Evolutionary conservation across 306 rosid genomes (phyloP).

Genomic region (peach (Prunus persica)): DNA sequence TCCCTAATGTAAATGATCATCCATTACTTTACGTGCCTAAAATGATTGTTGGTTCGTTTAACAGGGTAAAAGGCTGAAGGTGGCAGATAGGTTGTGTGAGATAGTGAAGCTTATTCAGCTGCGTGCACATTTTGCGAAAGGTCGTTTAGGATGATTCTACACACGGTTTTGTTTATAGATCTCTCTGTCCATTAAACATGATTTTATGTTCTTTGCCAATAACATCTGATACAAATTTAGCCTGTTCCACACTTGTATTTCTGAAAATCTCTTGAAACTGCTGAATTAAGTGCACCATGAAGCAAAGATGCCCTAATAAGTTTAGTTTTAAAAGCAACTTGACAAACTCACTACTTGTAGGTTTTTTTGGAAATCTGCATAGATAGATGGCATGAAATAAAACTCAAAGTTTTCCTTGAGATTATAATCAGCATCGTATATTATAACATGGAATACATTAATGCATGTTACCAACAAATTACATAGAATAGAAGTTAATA

Average conservation of each 20-base stretch:
- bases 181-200: slow-evolving; percentile 15
- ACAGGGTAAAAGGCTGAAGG: slow-evolving; percentile 51
- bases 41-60: slow-evolving; percentile 13
- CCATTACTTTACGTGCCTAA: slow-evolving; percentile 4
- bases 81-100: slow-evolving; percentile 12
- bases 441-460: too few relatives aligned
- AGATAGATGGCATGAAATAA: too few relatives aligned
- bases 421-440: too few relatives aligned
- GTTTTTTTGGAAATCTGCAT: too few relatives aligned
- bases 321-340: too few relatives aligned
- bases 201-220: not conserved
- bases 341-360: too few relatives aligned
- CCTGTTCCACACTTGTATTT: not conserved
- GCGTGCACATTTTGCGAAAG: slow-evolving; percentile 18
- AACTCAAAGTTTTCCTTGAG: too few relatives aligned
- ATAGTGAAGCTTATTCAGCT: slow-evolving; percentile 14
- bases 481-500: too few relatives aligned
- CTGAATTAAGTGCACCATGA: not conserved
- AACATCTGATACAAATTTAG: slow-evolving; percentile 9
- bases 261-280: not conserved
- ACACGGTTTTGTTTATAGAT: slow-evolving; percentile 40
- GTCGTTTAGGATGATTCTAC: slow-evolving; percentile 28
- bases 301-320: too few relatives aligned
- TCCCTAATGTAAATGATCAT: not conserved
- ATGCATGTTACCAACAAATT: too few relatives aligned